Base-by-base conservation (phyloP, 2,329 filamentous ascomycete genomes). In the Cladobotryum mycophilum region DNA sequence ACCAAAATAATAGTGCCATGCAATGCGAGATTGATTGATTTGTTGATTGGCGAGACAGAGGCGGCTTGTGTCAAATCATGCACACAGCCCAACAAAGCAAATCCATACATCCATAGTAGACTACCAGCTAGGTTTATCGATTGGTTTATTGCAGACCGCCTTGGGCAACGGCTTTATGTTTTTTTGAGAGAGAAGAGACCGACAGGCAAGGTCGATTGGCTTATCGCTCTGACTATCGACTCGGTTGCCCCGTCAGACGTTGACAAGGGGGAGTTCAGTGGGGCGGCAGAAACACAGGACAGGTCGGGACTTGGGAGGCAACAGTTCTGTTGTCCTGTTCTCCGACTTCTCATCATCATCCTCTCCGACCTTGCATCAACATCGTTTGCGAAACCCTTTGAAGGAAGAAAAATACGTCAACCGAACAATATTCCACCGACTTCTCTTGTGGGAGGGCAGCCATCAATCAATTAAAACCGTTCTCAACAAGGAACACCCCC, bases 161-260 rank as follows among this genome's bases (percentile, higher is more conserved):
- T 43, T 30, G 25, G 25, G 25, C 25, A 30, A 30, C 25, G 8
- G 6, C 7, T 30, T 30, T 4, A 30, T 11, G 20, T 30, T 11
- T 7, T 30, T 8, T 30, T 30, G 25, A 30, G 25, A 30, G 25
- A 30, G 25, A 7, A 30, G 35, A 38, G 41, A 34, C 37, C 34
- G 49, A 40, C 34, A 34, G 45, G 45, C 35, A 36, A 14, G 43
- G 43, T 35, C 41, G 30, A 48, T 52, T 48, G 49, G 45, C 40
- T 52, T 15, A 13, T 40, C 18, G 41, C 45, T 45, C 18, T 41
- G 34, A 47, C 41, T 45, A 41, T 48, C 41, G 50, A 48, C 49
- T 52, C 45, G 41, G 49, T 52, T 52, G 49, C 49, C 49, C 49
- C 45, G 49, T 45, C 49, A 52, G 45, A 44, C 22, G 37, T 42